Evolutionary conservation across 2,329 filamentous ascomycete species (phyloP).

Genomic region (Cordyceps fumosorosea): DNA sequence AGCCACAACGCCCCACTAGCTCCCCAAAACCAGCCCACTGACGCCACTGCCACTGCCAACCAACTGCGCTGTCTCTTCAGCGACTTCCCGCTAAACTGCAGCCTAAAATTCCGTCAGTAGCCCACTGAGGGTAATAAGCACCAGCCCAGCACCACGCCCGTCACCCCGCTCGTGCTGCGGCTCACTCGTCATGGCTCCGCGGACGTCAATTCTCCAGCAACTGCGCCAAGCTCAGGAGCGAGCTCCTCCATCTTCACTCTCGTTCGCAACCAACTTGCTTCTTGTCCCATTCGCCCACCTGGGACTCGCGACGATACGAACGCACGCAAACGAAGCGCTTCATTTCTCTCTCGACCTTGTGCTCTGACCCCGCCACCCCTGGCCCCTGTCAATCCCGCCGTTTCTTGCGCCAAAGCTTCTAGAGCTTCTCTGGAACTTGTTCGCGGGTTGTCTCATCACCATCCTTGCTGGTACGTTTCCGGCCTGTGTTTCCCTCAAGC

Average conservation of each 20-base stretch:
- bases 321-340: not conserved
- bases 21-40: not conserved
- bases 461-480: conserved; percentile 1
- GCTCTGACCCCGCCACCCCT: not conserved
- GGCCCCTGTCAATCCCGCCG: conserved; percentile 2
- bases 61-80: not conserved
- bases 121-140: not conserved
- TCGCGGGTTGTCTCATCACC: conserved; percentile 9
- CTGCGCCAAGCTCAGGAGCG: conserved; percentile 8
- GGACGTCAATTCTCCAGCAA: conserved; percentile 11
- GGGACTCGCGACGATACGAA: not conserved
- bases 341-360: not conserved
- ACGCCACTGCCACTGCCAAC: not conserved
- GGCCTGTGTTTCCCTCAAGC: not conserved
- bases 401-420: conserved; percentile 5
- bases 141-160: not conserved
- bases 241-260: conserved; percentile 8
- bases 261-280: not conserved
- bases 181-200: conserved; percentile 10
- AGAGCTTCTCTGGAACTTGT: conserved; percentile 10
- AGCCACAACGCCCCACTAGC: not conserved
- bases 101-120: not conserved
- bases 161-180: conserved; percentile 12
- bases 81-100: not conserved
- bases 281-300: not conserved